Conservation (phyloP, 129 eudicot species). For the Centella asiatica region DNA sequence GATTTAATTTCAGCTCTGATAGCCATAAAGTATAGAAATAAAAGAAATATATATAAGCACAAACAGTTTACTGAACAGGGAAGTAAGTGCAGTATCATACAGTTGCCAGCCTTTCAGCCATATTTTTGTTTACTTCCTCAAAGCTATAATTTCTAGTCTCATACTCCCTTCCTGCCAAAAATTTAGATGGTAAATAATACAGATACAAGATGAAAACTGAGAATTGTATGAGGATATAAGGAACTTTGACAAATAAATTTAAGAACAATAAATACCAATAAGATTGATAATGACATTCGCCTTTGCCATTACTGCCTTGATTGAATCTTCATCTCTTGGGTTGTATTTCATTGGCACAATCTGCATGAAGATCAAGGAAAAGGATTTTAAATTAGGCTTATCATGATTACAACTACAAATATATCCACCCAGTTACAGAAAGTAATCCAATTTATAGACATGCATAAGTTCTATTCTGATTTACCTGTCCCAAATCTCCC, state of each 20-base stretch:
- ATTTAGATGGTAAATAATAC: background rate
- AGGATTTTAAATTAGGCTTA: background rate
- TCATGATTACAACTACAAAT: background rate
- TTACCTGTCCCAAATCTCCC: slow-evolving; percentile 99
- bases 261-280: slow-evolving; percentile 41
- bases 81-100: slow-evolving; percentile 32
- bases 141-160: slow-evolving; percentile 83
- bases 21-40: background rate
- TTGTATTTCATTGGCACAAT: slow-evolving; percentile 95
- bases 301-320: slow-evolving; percentile 97
- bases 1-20: too few species aligned
- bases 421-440: slow-evolving; percentile 1
- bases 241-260: background rate
- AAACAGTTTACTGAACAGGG: background rate
- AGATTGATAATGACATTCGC: slow-evolving; percentile 98
- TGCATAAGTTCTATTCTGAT: background rate
- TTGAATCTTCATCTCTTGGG: slow-evolving; percentile 89
- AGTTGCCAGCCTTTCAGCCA: slow-evolving; percentile 89
- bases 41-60: background rate
- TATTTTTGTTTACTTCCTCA: slow-evolving; percentile 83
- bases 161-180: slow-evolving; percentile 69
- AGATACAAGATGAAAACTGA: background rate
- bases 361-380: slow-evolving; percentile 25
- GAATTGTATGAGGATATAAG: too few species aligned
- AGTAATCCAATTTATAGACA: background rate